These are phyloP conservation scores for Halenospora varia DNA, from an alignment of 495 filamentous ascomycete species.

Conservation along the genomic window DNA sequence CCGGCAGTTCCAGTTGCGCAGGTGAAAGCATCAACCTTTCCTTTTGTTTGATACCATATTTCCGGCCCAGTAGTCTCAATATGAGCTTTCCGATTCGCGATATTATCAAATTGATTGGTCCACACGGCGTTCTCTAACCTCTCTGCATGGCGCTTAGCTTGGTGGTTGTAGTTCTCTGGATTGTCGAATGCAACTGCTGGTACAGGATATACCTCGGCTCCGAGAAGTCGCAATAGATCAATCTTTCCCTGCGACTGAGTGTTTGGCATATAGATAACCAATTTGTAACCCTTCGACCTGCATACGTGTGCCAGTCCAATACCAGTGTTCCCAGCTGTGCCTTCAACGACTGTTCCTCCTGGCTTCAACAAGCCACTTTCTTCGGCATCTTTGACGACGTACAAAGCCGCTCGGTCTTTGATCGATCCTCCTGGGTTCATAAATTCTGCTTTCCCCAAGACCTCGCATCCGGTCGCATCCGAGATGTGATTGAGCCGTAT, in stretches of 20 bases:
- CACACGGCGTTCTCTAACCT: slow-evolving; percentile 84
- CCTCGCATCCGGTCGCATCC: slow-evolving; percentile 86
- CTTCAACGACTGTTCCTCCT: slow-evolving; percentile 93
- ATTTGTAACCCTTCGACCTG: slow-evolving; percentile 84
- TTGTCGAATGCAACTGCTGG: slow-evolving; percentile 96
- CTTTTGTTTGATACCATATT: slow-evolving; percentile 90
- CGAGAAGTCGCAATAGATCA: slow-evolving; percentile 84
- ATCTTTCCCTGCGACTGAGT: slow-evolving; percentile 98
- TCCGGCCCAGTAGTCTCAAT: slow-evolving; percentile 96
- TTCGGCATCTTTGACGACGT: slow-evolving; percentile 91
- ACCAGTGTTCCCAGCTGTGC: slow-evolving; percentile 95
- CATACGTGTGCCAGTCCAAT: slow-evolving; percentile 98
- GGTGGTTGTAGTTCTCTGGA: slow-evolving; percentile 96
- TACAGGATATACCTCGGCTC: slow-evolving; percentile 97
- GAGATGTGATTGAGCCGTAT: slow-evolving; percentile 87
- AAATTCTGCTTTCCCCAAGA: slow-evolving; percentile 97
- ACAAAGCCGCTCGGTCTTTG: slow-evolving; percentile 94
- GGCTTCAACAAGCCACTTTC: slow-evolving; percentile 73
- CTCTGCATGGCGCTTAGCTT: slow-evolving; percentile 86
- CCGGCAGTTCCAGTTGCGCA: slow-evolving; percentile 93
- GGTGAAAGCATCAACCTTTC: slow-evolving; percentile 88
- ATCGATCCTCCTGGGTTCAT: slow-evolving; percentile 96
- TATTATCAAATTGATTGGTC: slow-evolving; percentile 99
- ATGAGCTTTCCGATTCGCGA: slow-evolving; percentile 88
- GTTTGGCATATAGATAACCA: slow-evolving; percentile 99